Evolutionary conservation across 1,139 yeast species (phyloP).

Genomic region (Suhomyces chickasaworum): DNA sequence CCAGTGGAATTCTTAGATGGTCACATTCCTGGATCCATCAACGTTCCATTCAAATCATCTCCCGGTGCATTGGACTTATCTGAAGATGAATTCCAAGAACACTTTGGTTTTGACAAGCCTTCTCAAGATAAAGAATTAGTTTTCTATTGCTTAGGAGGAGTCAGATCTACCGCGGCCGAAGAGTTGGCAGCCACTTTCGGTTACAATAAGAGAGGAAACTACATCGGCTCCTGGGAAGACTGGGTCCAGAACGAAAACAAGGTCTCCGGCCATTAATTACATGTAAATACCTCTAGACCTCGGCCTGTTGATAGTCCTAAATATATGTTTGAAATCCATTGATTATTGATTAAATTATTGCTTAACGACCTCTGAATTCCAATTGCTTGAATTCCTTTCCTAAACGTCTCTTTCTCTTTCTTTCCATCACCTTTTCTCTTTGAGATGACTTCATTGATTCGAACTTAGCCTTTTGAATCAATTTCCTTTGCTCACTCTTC

Average conservation of each 20-base stretch:
- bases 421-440: conserved; percentile 84
- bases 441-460: conserved; percentile 81
- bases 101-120: conserved; percentile 88
- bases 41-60: conserved; percentile 85
- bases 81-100: conserved; percentile 75
- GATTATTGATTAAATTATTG: background rate
- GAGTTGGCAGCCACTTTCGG: conserved; percentile 91
- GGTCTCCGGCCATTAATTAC: conserved; percentile 7
- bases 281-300: conserved; percentile 6
- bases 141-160: conserved; percentile 92
- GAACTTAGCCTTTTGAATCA: conserved; percentile 86
- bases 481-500: conserved; percentile 77
- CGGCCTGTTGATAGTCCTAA: conserved; percentile 1
- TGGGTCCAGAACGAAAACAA: conserved; percentile 62
- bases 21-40: conserved; percentile 79
- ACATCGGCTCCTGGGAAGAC: conserved; percentile 83
- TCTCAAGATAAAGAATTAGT: conserved; percentile 67
- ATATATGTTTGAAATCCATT: background rate
- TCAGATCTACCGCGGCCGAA: conserved; percentile 88
- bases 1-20: conserved; percentile 76
- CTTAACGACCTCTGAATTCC: conserved; percentile 45
- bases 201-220: conserved; percentile 73
- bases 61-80: conserved; percentile 91
- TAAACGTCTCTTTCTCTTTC: conserved; percentile 89
- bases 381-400: conserved; percentile 87